Conservation (phyloP, 2,329 filamentous ascomycete genomes). For the Sphaerostilbella broomeana region DNA sequence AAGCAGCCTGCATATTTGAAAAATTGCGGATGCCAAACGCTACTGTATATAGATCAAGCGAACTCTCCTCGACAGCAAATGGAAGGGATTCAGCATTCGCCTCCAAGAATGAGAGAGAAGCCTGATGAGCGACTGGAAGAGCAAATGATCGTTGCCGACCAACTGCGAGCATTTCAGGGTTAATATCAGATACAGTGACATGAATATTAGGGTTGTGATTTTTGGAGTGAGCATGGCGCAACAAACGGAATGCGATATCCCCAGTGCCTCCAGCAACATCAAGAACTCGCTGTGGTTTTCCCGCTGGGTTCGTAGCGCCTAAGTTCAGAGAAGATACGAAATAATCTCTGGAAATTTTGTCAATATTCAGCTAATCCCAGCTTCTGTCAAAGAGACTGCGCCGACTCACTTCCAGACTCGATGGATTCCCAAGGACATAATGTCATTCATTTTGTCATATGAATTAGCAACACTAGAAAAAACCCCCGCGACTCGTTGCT, state of each 20-base stretch:
- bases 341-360: constrained; percentile 55
- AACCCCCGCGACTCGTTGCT: constrained; percentile 66
- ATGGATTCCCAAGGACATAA: constrained; percentile 97
- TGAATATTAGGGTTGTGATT: constrained; percentile 65
- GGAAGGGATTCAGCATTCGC: constrained; percentile 80
- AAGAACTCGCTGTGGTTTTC: constrained; percentile 63
- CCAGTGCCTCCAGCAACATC: constrained; percentile 96
- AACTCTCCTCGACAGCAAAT: constrained; percentile 54
- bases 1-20: constrained; percentile 77
- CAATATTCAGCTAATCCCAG: not conserved
- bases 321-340: constrained; percentile 91
- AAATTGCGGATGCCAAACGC: constrained; percentile 98
- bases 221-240: constrained; percentile 83
- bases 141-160: constrained; percentile 69
- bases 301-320: constrained; percentile 47
- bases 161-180: constrained; percentile 87
- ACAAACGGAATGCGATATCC: constrained; percentile 94
- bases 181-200: constrained; percentile 94
- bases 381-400: not conserved
- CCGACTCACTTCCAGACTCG: constrained; percentile 74
- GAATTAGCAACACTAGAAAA: constrained; percentile 92
- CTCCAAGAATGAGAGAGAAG: constrained; percentile 67
- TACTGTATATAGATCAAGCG: constrained; percentile 93
- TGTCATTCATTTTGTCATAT: constrained; percentile 98
- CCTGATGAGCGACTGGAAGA: constrained; percentile 48